Evolutionary conservation across 805 yeast species (phyloP).

Genomic region (Blastobotrys peoriensis): DNA sequence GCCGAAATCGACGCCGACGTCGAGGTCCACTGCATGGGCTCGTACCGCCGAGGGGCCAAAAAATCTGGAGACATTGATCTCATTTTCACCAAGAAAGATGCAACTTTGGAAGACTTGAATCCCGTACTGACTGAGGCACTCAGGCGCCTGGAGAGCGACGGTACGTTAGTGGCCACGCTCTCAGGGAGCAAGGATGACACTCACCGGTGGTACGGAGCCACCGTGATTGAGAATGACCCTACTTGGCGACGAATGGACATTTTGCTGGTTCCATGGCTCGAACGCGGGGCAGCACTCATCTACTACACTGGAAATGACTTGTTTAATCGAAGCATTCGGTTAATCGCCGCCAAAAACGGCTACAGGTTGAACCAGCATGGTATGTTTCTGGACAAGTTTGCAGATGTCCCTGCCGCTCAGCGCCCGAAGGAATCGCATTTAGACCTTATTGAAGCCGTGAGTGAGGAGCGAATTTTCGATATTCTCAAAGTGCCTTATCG

Average conservation of each 20-base stretch:
- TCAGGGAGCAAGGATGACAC: slow-evolving; percentile 21
- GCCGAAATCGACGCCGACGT: slow-evolving; percentile 33
- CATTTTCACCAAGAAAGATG: slow-evolving; percentile 35
- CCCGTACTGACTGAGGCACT: slow-evolving; percentile 23
- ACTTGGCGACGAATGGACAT: slow-evolving; percentile 51
- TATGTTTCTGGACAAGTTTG: slow-evolving; percentile 23
- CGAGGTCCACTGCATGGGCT: slow-evolving; percentile 41
- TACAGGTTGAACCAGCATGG: slow-evolving; percentile 40
- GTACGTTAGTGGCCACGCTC: slow-evolving; percentile 34
- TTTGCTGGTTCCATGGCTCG: slow-evolving; percentile 40
- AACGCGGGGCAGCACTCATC: slow-evolving; percentile 42
- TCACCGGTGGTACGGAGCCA: slow-evolving; percentile 31
- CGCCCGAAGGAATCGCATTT: slow-evolving; percentile 11
- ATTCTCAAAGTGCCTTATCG: slow-evolving; percentile 36
- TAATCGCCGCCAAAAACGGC: slow-evolving; percentile 38
- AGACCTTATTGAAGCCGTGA: slow-evolving; percentile 37
- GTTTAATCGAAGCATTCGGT: slow-evolving; percentile 44
- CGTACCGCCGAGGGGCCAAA: slow-evolving; percentile 44
- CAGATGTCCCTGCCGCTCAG: slow-evolving; percentile 4
- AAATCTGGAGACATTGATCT: slow-evolving; percentile 51
- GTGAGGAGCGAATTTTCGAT: slow-evolving; percentile 42
- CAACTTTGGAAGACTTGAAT: slow-evolving; percentile 23
- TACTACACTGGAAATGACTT: slow-evolving; percentile 52
- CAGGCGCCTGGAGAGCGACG: slow-evolving; percentile 23
- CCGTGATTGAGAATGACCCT: slow-evolving; percentile 24